Evolutionary conservation across 2,329 filamentous ascomycete species (phyloP).

Genomic region (Xylaria sp.): DNA sequence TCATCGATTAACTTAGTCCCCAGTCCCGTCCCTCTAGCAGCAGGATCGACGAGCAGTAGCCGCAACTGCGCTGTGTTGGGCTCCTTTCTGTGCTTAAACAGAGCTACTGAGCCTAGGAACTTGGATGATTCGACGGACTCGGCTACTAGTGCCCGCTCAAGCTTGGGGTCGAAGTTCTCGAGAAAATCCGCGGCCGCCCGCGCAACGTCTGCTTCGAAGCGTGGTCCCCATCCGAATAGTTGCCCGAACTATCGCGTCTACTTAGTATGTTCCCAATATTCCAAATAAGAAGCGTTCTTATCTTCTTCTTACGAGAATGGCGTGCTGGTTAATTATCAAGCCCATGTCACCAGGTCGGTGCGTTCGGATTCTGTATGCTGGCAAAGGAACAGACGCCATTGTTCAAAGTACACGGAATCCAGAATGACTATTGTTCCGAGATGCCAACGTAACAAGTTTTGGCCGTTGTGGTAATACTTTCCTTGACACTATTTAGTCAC

Average conservation of each 20-base stretch:
- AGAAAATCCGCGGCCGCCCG: slow-evolving; percentile 22
- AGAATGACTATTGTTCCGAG: neutral
- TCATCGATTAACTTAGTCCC: slow-evolving; percentile 17
- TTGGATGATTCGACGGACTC: slow-evolving; percentile 14
- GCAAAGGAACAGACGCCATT: slow-evolving; percentile 10
- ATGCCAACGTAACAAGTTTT: neutral
- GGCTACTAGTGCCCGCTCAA: slow-evolving; percentile 26
- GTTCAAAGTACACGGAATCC: neutral
- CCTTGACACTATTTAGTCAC: neutral
- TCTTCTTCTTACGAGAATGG: slow-evolving; percentile 18
- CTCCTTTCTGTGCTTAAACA: slow-evolving; percentile 27
- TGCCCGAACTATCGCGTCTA: slow-evolving; percentile 13
- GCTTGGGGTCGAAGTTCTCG: slow-evolving; percentile 25
- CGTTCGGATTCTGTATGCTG: slow-evolving; percentile 16
- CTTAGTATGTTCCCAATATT: neutral
- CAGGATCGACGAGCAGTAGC: slow-evolving; percentile 21
- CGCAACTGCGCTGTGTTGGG: slow-evolving; percentile 24
- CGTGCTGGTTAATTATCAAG: slow-evolving; percentile 27
- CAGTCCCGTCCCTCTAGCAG: slow-evolving; percentile 28
- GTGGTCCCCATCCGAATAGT: slow-evolving; percentile 22
- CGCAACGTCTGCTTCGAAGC: slow-evolving; percentile 25
- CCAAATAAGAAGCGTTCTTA: too few relatives aligned
- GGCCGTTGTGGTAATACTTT: neutral
- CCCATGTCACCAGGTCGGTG: slow-evolving; percentile 32
- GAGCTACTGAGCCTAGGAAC: slow-evolving; percentile 29